Base-by-base conservation (phyloP, 2,329 filamentous ascomycete genomes). In the Hirsutella thompsonii region DNA sequence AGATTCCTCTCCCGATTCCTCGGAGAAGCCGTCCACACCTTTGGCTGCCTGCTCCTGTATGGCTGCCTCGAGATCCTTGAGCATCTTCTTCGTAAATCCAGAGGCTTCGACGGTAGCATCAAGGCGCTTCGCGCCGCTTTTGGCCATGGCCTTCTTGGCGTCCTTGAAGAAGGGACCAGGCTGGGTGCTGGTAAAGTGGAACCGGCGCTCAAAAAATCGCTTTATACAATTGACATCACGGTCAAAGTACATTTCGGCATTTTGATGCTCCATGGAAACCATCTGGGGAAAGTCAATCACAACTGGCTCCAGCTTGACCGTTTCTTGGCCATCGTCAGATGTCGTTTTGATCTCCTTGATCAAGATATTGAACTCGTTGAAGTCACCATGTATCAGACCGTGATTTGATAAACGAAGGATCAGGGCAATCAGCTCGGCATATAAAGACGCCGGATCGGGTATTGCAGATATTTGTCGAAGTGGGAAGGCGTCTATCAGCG, bases 261-360 rank as follows among this genome's bases (percentile, higher is more conserved):
- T 95, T 29, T 70, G 64, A 56, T 98, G 92, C 51, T 94, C 87
- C 58, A 94, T 87, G 1, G 90, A 96, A 2, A 98, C 79, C 83
- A 95, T 96, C 58, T 98, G 92, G 0, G 92, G 92, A 56, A 98
- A 98, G 64, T 98, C 93, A 53, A 98, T 98, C 36, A 98, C 67
- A 41, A 95, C 76, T 1, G 92, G 92, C 6, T 76, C 78, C 20
- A 94, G 66, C 14, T 50, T 54, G 41, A 83, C 49, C 0, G 55
- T 44, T 51, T 68, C 63, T 34, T 59, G 47, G 2, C 58, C 56
- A 51, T 69, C 56, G 6, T 69, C 61, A 5, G 62, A 60, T 8
- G 49, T 55, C 3, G 52, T 50, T 41, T 57, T 67, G 42, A 70
- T 76, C 59, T 96, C 90, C 56, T 92, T 87, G 58, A 98, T 80